These are phyloP conservation scores for Pyrenopolyporus hunteri DNA, from an alignment of 495 filamentous ascomycete species.

Conservation along the genomic window DNA sequence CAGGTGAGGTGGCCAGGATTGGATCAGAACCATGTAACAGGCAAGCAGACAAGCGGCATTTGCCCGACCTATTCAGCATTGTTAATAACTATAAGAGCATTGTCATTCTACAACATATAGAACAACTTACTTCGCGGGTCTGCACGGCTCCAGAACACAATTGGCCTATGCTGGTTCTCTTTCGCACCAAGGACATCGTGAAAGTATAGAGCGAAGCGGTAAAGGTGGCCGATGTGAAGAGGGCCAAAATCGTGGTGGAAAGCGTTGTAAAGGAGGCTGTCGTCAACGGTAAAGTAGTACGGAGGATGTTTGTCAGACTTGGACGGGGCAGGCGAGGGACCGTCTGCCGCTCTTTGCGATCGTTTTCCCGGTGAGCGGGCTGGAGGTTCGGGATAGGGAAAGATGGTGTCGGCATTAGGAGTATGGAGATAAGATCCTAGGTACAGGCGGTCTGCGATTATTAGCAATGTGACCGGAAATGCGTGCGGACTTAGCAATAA, in stretches of 20 bases:
- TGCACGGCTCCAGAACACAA: conserved; percentile 93
- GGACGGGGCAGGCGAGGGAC: conserved; percentile 51
- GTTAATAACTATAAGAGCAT: conserved; percentile 20
- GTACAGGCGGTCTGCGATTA: conserved; percentile 82
- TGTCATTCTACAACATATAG: not conserved
- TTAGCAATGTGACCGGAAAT: conserved; percentile 43
- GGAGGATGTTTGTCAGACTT: conserved; percentile 61
- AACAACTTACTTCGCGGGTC: conserved; percentile 79
- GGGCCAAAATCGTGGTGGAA: conserved; percentile 99
- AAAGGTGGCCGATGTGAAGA: conserved; percentile 94
- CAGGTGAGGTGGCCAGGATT: conserved; percentile 96
- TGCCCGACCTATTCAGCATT: conserved; percentile 66
- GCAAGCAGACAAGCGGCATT: conserved; percentile 97
- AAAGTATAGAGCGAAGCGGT: conserved; percentile 92
- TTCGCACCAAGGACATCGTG: conserved; percentile 93
- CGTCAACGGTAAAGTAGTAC: conserved; percentile 95
- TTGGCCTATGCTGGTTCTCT: conserved; percentile 74
- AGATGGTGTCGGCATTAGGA: conserved; percentile 78
- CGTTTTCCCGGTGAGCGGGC: conserved; percentile 73
- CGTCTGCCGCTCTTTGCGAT: conserved; percentile 67
- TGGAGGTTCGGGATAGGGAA: conserved; percentile 73
- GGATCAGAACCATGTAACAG: conserved; percentile 98
- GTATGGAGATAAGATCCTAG: conserved; percentile 87
- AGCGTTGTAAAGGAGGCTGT: conserved; percentile 91
- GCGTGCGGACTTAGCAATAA: conserved; percentile 18